phyloP scores from a whole-genome alignment of 2,329 filamentous ascomycete species.

The Orbilia javanica region DNA sequence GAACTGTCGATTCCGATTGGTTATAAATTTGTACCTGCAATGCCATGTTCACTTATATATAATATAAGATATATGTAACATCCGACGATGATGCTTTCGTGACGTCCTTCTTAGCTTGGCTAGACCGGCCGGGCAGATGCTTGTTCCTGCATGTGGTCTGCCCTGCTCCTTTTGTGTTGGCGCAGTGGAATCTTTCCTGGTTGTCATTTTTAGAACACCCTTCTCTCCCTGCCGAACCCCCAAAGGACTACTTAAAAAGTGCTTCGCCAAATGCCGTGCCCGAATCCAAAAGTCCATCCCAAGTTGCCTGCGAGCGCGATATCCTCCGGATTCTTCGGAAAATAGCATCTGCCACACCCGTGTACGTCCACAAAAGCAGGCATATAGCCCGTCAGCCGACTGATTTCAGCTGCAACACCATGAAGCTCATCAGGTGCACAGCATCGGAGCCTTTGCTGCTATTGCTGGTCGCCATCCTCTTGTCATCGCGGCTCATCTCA shows the following conservation, averaged over 20 bases:
- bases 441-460: constrained; percentile 9
- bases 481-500: constrained; percentile 14
- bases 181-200: background rate
- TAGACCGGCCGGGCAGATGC: background rate
- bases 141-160: constrained; percentile 25
- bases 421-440: constrained; percentile 11
- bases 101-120: constrained; percentile 6
- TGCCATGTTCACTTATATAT: background rate
- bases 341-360: constrained; percentile 7
- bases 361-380: background rate
- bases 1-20: no score
- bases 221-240: background rate
- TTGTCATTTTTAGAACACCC: constrained; percentile 46
- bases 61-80: no score
- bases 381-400: background rate
- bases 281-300: constrained; percentile 3
- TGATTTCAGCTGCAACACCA: constrained; percentile 11
- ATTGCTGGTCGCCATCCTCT: constrained; percentile 14
- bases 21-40: no score
- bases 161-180: constrained; percentile 9
- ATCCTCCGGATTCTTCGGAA: background rate
- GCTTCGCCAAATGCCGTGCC: background rate
- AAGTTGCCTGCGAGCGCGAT: background rate
- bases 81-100: background rate
- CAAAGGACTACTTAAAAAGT: background rate